These are phyloP conservation scores for Microcyclospora pomicola DNA, from an alignment of 2,329 filamentous ascomycete species.

Conservation along the genomic window DNA sequence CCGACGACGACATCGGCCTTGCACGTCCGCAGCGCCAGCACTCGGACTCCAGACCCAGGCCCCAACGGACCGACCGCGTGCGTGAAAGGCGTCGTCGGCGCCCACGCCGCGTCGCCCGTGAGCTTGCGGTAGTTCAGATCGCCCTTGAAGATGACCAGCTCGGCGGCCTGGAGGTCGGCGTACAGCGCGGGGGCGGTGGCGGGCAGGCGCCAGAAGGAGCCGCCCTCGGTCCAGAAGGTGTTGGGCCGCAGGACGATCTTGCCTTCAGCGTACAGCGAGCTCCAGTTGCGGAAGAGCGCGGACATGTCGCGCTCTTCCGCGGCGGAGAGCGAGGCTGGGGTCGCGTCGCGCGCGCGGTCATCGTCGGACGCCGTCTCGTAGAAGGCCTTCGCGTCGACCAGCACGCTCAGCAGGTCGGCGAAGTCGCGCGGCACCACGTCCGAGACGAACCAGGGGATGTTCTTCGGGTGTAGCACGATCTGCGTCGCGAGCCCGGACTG, in stretches of 20 bases:
- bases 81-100: slow-evolving; percentile 72
- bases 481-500: slow-evolving; percentile 72
- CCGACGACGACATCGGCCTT: slow-evolving; percentile 95
- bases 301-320: slow-evolving; percentile 52
- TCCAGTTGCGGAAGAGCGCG: slow-evolving; percentile 77
- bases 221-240: slow-evolving; percentile 77
- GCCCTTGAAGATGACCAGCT: slow-evolving; percentile 92
- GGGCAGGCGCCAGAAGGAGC: slow-evolving; percentile 81
- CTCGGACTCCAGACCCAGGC: slow-evolving; percentile 64
- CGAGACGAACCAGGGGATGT: slow-evolving; percentile 95
- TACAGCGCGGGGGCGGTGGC: slow-evolving; percentile 51
- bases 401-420: slow-evolving; percentile 60
- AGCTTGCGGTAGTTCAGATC: slow-evolving; percentile 95
- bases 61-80: slow-evolving; percentile 79
- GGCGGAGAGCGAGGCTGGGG: slow-evolving; percentile 48
- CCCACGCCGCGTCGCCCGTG: slow-evolving; percentile 78
- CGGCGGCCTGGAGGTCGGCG: slow-evolving; percentile 66
- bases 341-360: slow-evolving; percentile 38
- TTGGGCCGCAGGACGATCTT: slow-evolving; percentile 73
- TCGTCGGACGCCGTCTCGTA: slow-evolving; percentile 65
- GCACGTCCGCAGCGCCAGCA: slow-evolving; percentile 80
- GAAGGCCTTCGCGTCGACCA: slow-evolving; percentile 65
- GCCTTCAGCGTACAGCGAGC: slow-evolving; percentile 64
- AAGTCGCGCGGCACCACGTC: slow-evolving; percentile 87
- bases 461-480: slow-evolving; percentile 83